Conservation (phyloP, 2,329 filamentous ascomycete genomes). For the Dactylella cylindrospora region DNA sequence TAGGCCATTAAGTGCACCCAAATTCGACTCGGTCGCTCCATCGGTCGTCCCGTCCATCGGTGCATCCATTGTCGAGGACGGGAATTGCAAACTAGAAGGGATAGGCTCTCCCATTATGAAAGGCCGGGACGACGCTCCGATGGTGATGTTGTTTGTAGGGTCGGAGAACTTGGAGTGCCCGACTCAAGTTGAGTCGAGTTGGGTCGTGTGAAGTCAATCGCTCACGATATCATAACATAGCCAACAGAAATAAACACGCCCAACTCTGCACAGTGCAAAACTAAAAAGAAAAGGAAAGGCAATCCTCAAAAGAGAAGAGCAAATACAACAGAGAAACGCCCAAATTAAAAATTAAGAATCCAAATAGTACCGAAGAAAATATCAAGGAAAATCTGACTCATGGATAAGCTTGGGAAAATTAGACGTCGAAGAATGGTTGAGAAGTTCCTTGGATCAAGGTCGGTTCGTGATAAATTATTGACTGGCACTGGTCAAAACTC, state of each 20-base stretch:
- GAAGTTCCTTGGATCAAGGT: not conserved
- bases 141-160: not conserved
- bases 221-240: constrained; percentile 37
- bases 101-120: constrained; percentile 20
- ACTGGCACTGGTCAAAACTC: no score
- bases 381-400: no score
- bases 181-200: no score
- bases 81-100: not conserved
- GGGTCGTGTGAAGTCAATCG: constrained; percentile 1
- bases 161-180: not conserved
- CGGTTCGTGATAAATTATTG: not conserved
- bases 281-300: constrained; percentile 4
- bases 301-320: no score
- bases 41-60: constrained; percentile 41
- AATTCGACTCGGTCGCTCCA: constrained; percentile 44
- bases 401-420: no score
- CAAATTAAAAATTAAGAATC: no score
- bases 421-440: constrained; percentile 4
- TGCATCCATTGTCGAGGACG: constrained; percentile 15
- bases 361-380: no score
- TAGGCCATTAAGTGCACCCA: constrained; percentile 58
- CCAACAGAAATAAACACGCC: constrained; percentile 7
- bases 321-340: no score
- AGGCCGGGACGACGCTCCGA: not conserved
- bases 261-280: constrained; percentile 2